Evolutionary conservation across 768 basidiomycete species (phyloP), one percentile per base, ranked within the genome.

Genomic region (Auriscalpium orientale): DNA sequence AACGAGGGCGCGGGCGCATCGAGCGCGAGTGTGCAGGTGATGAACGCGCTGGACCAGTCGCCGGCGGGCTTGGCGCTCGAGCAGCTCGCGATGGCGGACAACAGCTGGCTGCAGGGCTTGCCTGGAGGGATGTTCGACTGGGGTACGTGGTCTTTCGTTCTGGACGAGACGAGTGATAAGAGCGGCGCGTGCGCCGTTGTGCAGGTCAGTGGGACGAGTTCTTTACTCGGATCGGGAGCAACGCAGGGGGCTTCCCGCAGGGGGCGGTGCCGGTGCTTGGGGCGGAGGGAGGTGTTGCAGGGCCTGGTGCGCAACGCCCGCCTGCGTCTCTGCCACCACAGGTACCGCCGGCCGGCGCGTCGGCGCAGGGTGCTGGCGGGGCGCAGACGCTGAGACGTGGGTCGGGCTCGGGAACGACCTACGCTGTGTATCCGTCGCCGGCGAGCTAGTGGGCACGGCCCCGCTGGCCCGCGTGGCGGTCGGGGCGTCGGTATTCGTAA

Each of bases 111-210:
- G 67, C 87, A 90, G 58, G 88, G 88, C 1, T 82, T 92, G 52
- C 90, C 90, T 45, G 85, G 84, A 4, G 79, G 81, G 18, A 91
- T 92, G 88, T 92, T 90, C 70, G 89, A 91, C 68, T 92, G 88
- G 87, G 81, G 89, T 89, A 63, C 61, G 78, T 75, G 6, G 8
- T 51, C 58, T 45, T 51, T 51, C 40, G 44, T 49, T 51, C 36
- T 54, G 44, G 28, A 52, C 20, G 37, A 49, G 60, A 59, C 50
- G 20, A n/a, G 46, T 21, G 56, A 49, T 8, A n/a, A 28, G 33
- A 53, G 21, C 45, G 49, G 8, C 36, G 52, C 57, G 38, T 18
- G 49, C 13, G 18, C 47, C 21, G 33, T 21, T 21, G 36, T 59
- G 46, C 66, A 91, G 89, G 82, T 46, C 87, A 89, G 74, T 91